Base-by-base conservation (phyloP, 192 early-diverging fungal species). In the Coemansia reversa region DNA sequence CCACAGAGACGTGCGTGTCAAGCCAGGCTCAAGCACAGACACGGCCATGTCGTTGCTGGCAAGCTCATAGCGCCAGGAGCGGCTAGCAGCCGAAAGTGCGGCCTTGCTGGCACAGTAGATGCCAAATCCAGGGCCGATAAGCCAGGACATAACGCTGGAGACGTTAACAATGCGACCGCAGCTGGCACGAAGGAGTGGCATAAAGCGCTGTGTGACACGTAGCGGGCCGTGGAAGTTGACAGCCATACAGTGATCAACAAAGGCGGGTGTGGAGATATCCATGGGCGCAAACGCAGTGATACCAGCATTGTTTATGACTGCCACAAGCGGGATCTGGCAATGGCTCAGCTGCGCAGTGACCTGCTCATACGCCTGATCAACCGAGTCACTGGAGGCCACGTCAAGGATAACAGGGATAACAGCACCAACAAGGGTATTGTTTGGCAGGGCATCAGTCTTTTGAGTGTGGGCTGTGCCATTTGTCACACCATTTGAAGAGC, bases 101-200 rank as follows among this genome's bases (percentile, higher is more conserved):
- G 83, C 83, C 59, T 84, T 81, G 79, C 75, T 79, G 25, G 83
- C 77, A 30, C 75, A 81, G 67, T 84, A 84, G 8, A 72, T 72
- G 66, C 83, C 83, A 63, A 76, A 81, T 14, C 82, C 82, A 2
- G 82, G 78, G 45, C 82, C 78, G 20, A 79, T 64, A 19, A 84
- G 74, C 82, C 82, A 84, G 16, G 67, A 52, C 70, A 76, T 81
- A 45, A 84, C 64, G 70, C 75, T 78, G 35, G 83, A 77, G 19
- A 81, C 69, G 72, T 84, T 81, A 58, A 84, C 70, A 58, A 84
- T 70, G 59, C 83, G 71, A 28, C 78, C 83, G 30, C 60, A 52
- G 69, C 63, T 61, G 6, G 58, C 70, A 5, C 83, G 68, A 29
- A 84, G 72, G 58, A 75, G 62, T 2, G 83, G 83, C 69, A 84